Base-by-base conservation (phyloP, 331 rosid species). In the Saraca asoca region DNA sequence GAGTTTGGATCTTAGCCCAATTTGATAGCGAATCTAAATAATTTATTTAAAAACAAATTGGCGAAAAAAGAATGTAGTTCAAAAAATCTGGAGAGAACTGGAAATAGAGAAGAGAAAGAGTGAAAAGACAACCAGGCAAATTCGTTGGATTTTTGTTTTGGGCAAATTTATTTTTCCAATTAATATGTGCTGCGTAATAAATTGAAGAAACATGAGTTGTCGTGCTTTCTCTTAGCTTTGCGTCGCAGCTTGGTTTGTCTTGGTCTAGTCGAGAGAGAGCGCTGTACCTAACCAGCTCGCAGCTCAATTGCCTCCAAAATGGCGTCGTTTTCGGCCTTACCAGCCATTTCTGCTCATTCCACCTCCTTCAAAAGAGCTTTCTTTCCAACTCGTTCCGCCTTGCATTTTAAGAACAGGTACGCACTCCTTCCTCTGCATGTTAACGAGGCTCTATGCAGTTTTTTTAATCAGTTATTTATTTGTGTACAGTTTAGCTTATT, bases 261-360 rank as follows among this genome's bases (percentile, higher is more conserved):
- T 24, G 31, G 2, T 24, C 31, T 1, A 24, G 31, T 24, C 3
- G 2, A 3, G 31, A 24, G 31, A 15, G 45, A 45, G 44, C 24
- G 44, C 24, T 11, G 3, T 35, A 12, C 31, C 59, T 12, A 51
- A 5, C 9, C 66, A 24, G 31, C 31, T 24, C 31, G 31, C 3
- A 24, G 31, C 31, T 24, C 29, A 5, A 5, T 12, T 18, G 44
- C 29, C 35, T 18, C 59, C 49, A 17, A 52, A 63, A 93, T 93
- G 98, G 78, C 87, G 76, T 87, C 96, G 68, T 64, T 93, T 81
- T 61, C 71, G 43, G 19, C 66, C 73, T 39, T 80, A n/a, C 78
- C 87, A 17, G 73, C 83, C 35, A 48, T 82, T 54, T 78, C 80
- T 16, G 34, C 82, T 14, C 79, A 84, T 38, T 66, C 85, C 51